Base-by-base conservation (phyloP, 305 asterid genomes). In the Andrographis paniculata region DNA sequence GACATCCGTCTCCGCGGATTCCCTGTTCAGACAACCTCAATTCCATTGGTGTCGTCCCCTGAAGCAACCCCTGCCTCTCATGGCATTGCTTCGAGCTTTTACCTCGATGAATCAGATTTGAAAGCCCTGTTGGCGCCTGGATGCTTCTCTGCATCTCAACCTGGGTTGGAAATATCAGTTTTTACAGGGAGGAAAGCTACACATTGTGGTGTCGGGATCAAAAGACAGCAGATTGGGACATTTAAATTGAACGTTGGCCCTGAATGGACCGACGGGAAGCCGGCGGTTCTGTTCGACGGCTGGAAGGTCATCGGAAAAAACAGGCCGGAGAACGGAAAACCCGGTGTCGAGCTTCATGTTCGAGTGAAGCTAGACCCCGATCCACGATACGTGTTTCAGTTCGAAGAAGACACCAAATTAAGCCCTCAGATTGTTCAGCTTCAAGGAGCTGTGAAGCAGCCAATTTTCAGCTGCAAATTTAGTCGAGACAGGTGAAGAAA, bases 1-100 rank as follows among this genome's bases (percentile, higher is more conserved):
- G 94, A 87, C 73, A 80, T 87, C 48, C 95, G 94, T 33, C 82
- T 87, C 41, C 96, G 88, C 28, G 97, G 97, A 61, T 87, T 87
- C 67, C 97, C 97, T 42, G 92, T 84, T 45, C 97, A 87, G 74
- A 87, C 86, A 24, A 65, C 88, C 33, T 47, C 79, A 33, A 56
- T 84, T 52, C 97, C 94, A 45, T 77, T 76, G 28, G 33, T 87
- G 48, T 71, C 92, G 45, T 80, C 94, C 37, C 82, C 95, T 22
- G 94, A 87, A 60, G 71, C 64, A 43, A 63, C 52, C 18, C 80
- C 84, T 19, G 82, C 73, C 59, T 52, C 82, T 60, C 80, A 77
- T 56, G 72, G 58, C 41, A 63, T 68, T 56, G 82, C 88, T 16
- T 76, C 94, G 53, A 80, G 86, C 75, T 87, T 84, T 65, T 84